Evolutionary conservation across 2,329 filamentous ascomycete genomes (phyloP).

Genomic region (Pestalotiopsis sp.): DNA sequence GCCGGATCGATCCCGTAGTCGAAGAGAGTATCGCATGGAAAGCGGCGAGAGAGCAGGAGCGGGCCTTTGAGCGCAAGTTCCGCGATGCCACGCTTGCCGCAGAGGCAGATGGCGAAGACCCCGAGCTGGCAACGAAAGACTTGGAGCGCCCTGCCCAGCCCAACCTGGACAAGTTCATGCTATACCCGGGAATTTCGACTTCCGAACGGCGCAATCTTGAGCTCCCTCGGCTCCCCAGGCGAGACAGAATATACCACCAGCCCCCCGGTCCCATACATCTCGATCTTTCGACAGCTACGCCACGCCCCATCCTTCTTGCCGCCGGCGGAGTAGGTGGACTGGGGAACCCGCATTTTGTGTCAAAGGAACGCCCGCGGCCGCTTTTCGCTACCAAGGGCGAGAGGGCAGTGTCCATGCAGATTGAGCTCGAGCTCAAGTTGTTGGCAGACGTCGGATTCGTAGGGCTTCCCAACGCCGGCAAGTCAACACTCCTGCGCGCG

Average conservation of each 20-base stretch:
- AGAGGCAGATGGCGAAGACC: conserved; percentile 44
- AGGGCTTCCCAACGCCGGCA: conserved; percentile 93
- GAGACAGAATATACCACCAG: conserved; percentile 63
- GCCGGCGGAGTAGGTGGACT: conserved; percentile 87
- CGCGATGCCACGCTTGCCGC: conserved; percentile 37
- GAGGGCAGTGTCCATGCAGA: conserved; percentile 72
- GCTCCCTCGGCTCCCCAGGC: conserved; percentile 54
- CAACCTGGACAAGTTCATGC: conserved; percentile 74
- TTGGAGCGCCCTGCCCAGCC: conserved; percentile 38
- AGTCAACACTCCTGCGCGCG: conserved; percentile 87
- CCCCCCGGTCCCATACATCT: conserved; percentile 73
- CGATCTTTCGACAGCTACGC: conserved; percentile 76
- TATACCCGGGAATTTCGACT: conserved; percentile 78
- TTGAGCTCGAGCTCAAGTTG: conserved; percentile 91
- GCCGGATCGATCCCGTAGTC: conserved; percentile 74
- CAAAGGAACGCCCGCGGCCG: conserved; percentile 72
- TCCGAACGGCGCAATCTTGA: conserved; percentile 63
- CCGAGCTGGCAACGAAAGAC: conserved; percentile 28
- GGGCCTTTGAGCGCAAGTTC: conserved; percentile 28
- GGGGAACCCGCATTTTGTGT: conserved; percentile 91
- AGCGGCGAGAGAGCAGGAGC: conserved; percentile 44
- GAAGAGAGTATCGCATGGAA: conserved; percentile 53
- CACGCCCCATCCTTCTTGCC: conserved; percentile 81
- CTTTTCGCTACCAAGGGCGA: conserved; percentile 90
- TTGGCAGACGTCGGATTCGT: conserved; percentile 94